phyloP scores from a whole-genome alignment of 2,329 filamentous ascomycete species.

The Alternaria sp. region DNA sequence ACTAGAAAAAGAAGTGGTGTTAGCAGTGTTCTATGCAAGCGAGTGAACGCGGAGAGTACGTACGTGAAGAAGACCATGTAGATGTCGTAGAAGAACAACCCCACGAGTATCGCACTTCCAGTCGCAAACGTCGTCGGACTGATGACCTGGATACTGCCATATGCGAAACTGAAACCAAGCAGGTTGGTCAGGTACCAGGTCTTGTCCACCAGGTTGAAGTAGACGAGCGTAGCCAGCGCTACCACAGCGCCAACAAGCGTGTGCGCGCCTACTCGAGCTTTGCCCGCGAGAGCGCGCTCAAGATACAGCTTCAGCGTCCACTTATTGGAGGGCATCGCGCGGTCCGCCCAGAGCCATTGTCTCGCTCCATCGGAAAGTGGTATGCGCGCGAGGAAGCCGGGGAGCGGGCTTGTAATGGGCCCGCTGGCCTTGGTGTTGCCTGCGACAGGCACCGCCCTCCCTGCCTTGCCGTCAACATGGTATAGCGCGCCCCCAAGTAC shows the following conservation, averaged over 20 bases:
- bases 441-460: constrained; percentile 42
- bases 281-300: constrained; percentile 57
- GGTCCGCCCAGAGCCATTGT: constrained; percentile 56
- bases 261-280: constrained; percentile 60
- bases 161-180: constrained; percentile 85
- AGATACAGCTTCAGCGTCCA: constrained; percentile 60
- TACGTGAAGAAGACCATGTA: constrained; percentile 87
- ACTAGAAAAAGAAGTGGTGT: constrained; percentile 45
- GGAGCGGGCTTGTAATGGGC: constrained; percentile 55
- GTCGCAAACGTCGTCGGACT: constrained; percentile 88
- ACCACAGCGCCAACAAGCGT: constrained; percentile 63
- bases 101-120: constrained; percentile 76
- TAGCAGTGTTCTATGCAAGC: neutral
- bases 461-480: constrained; percentile 48
- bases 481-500: constrained; percentile 58
- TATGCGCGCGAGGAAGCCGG: constrained; percentile 56
- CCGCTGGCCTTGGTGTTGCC: constrained; percentile 29
- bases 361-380: constrained; percentile 50
- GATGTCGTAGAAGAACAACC: constrained; percentile 93
- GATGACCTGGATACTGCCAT: constrained; percentile 79
- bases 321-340: constrained; percentile 57
- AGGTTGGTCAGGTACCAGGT: constrained; percentile 81
- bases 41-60: constrained; percentile 31
- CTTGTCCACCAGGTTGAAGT: constrained; percentile 67
- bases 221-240: constrained; percentile 63